Evolutionary conservation across 2,329 filamentous ascomycete genomes (phyloP).

Genomic region (Colletotrichum tabaci): DNA sequence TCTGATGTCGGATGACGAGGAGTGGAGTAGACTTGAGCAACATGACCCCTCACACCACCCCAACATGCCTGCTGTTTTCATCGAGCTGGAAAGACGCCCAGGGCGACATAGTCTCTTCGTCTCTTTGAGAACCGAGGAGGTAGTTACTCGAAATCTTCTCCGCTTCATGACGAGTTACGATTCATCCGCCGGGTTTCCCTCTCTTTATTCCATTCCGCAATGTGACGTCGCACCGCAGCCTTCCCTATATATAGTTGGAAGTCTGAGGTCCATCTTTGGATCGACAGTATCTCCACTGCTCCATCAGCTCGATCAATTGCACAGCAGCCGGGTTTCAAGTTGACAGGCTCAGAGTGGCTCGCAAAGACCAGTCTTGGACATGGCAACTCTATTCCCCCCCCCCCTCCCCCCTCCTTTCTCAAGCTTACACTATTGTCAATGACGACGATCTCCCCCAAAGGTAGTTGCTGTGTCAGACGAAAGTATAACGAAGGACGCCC

Average conservation of each 20-base stretch:
- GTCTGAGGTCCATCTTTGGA: too few relatives aligned
- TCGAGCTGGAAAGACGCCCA: constrained; percentile 13
- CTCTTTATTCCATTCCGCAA: neutral
- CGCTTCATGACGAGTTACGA: neutral
- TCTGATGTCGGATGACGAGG: neutral
- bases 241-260: neutral
- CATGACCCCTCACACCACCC: constrained; percentile 61
- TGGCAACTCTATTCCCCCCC: neutral
- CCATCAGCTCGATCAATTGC: too few relatives aligned
- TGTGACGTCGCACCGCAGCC: neutral
- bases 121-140: constrained; percentile 13
- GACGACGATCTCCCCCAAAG: neutral
- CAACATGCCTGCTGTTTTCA: constrained; percentile 27
- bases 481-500: neutral
- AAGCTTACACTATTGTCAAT: neutral
- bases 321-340: too few relatives aligned
- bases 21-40: constrained; percentile 60
- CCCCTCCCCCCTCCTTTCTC: neutral
- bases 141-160: neutral
- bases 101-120: constrained; percentile 21
- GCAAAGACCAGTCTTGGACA: too few relatives aligned
- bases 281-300: too few relatives aligned
- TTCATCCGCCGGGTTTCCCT: neutral
- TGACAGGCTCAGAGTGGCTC: too few relatives aligned
- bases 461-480: neutral